Base-by-base conservation (phyloP, 2,329 filamentous ascomycete species). In the Hirsutella minnesotensis region DNA sequence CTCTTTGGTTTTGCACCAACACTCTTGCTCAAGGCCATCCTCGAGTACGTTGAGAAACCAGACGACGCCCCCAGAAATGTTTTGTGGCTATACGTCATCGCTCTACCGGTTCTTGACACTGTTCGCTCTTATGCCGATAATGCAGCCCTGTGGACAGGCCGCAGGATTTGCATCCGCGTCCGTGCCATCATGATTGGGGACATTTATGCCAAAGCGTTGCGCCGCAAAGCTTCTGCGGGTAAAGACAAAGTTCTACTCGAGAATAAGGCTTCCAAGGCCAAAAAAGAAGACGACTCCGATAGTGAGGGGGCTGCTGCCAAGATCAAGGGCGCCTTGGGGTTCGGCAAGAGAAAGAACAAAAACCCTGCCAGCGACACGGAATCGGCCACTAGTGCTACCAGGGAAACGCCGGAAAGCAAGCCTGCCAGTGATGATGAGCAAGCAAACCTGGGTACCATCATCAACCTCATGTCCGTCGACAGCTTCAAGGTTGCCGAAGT, bases 401-500 rank as follows among this genome's bases (percentile, higher is more conserved):
- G 53, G 33, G 65, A 66, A 44, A 58, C 58, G 20, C 53, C 62
- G 34, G 60, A 61, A 42, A 61, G 59, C 42, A 60, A 67, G 41
- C 53, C 53, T 2, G 56, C 50, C 12, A 49, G 47, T 20, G 52
- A 66, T 16, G 81, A 87, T 47, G 75, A 83, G 45, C 87, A 94
- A 65, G 90, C 88, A 33, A 95, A 92, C 47, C 74, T 94, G 40
- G 92, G 94, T 48, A 94, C 92, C n/a, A 95, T 98, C 56, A 98
- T 98, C 68, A 98, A 96, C 62, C 71, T 98, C 51, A 98, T 98
- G 92, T 94, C 92, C 10, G 94, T 98, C 34, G 94, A 98, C 68
- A 95, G 90, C 39, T 96, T 96, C 77, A 98, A 98, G 66, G 87
- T 98, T 43, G 85, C 86, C 48, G 92, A 98, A 59, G 82, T 95